A percentile compares a stretch with the other conserved stretches of the same genome.
These are phyloP conservation scores for Penicillium goetzii DNA, from an alignment of 495 filamentous ascomycete species.

Conservation along the genomic window DNA sequence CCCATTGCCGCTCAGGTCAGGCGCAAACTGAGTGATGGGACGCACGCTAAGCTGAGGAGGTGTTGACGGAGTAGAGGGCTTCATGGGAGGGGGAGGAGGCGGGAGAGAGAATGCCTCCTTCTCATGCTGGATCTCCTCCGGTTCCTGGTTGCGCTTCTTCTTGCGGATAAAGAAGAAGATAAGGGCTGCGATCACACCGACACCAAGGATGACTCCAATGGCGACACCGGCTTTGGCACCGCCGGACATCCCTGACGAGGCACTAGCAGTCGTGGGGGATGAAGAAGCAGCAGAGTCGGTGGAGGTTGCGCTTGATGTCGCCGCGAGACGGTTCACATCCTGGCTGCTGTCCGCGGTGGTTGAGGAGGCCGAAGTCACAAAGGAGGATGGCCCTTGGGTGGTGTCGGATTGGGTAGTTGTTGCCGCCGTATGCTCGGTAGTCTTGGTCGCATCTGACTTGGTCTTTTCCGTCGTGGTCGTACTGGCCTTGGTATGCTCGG, in stretches of 20 bases:
- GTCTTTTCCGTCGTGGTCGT: slow-evolving; percentile 11
- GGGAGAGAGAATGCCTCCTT: slow-evolving; percentile 43
- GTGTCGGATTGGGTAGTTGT: slow-evolving; percentile 7
- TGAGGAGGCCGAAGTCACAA: slow-evolving; percentile 28
- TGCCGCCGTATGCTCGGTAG: background rate
- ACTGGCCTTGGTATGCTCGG: slow-evolving; percentile 11
- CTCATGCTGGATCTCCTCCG: slow-evolving; percentile 50
- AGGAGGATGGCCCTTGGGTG: slow-evolving; percentile 14
- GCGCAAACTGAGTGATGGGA: slow-evolving; percentile 85
- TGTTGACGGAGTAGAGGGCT: slow-evolving; percentile 49
- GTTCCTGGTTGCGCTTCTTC: slow-evolving; percentile 63
- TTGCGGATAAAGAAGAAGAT: slow-evolving; percentile 69
- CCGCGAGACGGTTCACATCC: slow-evolving; percentile 20
- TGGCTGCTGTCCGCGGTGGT: slow-evolving; percentile 20
- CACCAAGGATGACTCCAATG: slow-evolving; percentile 71
- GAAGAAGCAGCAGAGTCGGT: slow-evolving; percentile 24
- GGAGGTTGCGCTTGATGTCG: slow-evolving; percentile 20
- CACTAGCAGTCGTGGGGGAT: slow-evolving; percentile 19
- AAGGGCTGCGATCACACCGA: slow-evolving; percentile 63
- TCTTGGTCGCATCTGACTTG: slow-evolving; percentile 5
- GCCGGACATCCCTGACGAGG: slow-evolving; percentile 23
- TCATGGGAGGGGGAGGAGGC: slow-evolving; percentile 41
- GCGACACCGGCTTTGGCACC: slow-evolving; percentile 83
- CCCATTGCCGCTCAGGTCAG: slow-evolving; percentile 58
- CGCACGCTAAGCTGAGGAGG: slow-evolving; percentile 85